Evolutionary conservation across 352 stramenopile genomes (phyloP).

Genomic region (Aphanomyces cochlioides): DNA sequence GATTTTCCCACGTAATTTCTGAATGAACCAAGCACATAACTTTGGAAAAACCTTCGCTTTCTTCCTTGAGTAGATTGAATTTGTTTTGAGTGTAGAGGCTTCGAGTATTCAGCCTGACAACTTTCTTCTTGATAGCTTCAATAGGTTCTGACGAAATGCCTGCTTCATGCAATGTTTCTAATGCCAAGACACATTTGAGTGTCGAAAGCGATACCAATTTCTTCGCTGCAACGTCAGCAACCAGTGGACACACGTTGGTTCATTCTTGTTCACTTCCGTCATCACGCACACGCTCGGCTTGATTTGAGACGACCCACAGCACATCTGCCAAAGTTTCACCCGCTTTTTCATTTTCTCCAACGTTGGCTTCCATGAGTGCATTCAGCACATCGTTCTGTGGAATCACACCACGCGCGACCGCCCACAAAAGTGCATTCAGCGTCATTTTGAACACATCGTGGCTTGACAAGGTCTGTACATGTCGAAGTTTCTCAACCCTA

Average conservation of each 20-base stretch:
- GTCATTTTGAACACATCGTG: too few species aligned
- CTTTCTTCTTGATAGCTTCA: constrained; percentile 55
- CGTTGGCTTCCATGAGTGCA: constrained; percentile 5
- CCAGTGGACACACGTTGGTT: neutral
- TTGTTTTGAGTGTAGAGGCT: constrained; percentile 94
- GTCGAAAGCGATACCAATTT: constrained; percentile 50
- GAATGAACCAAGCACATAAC: constrained; percentile 81
- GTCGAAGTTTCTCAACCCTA: too few species aligned
- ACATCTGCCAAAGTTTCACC: constrained; percentile 2
- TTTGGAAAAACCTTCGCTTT: constrained; percentile 96
- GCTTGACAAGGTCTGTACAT: too few species aligned
- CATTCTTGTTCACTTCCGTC: neutral
- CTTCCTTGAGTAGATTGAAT: constrained; percentile 95
- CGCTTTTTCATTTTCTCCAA: neutral
- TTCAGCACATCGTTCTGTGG: neutral
- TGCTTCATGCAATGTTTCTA: constrained; percentile 67
- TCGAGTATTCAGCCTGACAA: constrained; percentile 84
- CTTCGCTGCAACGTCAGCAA: constrained; percentile 37
- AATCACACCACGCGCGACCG: neutral
- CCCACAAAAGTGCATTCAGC: too few species aligned
- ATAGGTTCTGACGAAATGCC: constrained; percentile 52
- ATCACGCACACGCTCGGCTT: constrained; percentile 2
- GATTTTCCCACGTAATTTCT: too few species aligned
- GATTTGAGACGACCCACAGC: constrained; percentile 1
- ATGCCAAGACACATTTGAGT: constrained; percentile 67